Percentiles rank a stretch among this genome's conserved stretches.
phyloP scores from a whole-genome alignment of 2,329 filamentous ascomycete species.

The Aspergillus pseudoterreus region DNA sequence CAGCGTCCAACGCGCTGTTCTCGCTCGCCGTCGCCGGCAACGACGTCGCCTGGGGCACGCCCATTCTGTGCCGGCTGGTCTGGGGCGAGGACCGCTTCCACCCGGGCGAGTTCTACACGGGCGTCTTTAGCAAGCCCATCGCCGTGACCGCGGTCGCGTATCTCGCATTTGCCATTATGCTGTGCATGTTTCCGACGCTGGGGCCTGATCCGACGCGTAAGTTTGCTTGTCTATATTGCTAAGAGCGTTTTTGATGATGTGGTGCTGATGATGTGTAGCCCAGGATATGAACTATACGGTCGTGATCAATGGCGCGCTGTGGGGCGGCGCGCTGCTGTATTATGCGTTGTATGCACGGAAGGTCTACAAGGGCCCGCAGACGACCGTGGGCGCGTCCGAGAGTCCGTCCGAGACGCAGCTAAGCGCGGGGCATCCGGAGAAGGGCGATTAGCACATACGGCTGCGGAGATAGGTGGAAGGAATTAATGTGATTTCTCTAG shows the following conservation, averaged over 20 bases:
- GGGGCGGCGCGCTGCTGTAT: slow-evolving; percentile 54
- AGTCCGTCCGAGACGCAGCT: slow-evolving; percentile 8
- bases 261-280: slow-evolving; percentile 19
- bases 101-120: slow-evolving; percentile 59
- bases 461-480: background rate
- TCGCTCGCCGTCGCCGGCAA: slow-evolving; percentile 55
- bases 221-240: too few relatives aligned
- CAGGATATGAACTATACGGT: slow-evolving; percentile 60
- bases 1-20: slow-evolving; percentile 58
- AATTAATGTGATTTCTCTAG: too few relatives aligned
- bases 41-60: slow-evolving; percentile 58
- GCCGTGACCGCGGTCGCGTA: slow-evolving; percentile 54
- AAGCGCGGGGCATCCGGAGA: background rate
- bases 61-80: slow-evolving; percentile 56
- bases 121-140: slow-evolving; percentile 49
- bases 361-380: slow-evolving; percentile 59
- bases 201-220: slow-evolving; percentile 49
- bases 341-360: slow-evolving; percentile 56
- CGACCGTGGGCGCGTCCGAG: slow-evolving; percentile 44
- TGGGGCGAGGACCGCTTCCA: slow-evolving; percentile 58
- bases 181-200: slow-evolving; percentile 57
- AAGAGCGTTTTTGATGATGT: too few relatives aligned
- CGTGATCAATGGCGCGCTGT: slow-evolving; percentile 56
- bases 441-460: background rate
- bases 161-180: slow-evolving; percentile 52